These are phyloP conservation scores for Ceratobasidium sp. DNA, from an alignment of 1,284 basidiomycete species.

Conservation along the genomic window DNA sequence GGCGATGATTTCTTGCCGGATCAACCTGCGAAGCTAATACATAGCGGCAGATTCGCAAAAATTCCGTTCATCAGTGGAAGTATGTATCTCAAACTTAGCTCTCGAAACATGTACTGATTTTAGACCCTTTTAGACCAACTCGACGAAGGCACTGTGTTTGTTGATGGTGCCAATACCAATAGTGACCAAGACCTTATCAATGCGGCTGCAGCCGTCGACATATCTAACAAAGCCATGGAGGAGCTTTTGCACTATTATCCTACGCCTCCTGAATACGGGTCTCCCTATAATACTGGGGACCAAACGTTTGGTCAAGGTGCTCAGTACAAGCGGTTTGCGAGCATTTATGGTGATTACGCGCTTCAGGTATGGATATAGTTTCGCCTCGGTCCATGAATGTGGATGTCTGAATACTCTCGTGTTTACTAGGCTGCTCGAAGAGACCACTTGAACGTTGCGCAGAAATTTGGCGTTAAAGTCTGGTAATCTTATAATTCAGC, in stretches of 20 bases:
- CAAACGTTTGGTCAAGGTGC: slow-evolving; percentile 22
- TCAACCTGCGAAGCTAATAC: slow-evolving; percentile 54
- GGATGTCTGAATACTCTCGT: no score
- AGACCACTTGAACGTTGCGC: no score
- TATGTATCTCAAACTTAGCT: no score
- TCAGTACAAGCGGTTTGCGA: slow-evolving; percentile 41
- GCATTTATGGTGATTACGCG: slow-evolving; percentile 22
- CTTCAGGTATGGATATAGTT: no score
- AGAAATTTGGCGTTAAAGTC: no score
- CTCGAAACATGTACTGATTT: no score
- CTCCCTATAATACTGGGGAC: slow-evolving; percentile 32
- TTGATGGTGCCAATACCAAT: neutral
- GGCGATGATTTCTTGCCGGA: slow-evolving; percentile 57
- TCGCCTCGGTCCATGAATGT: no score
- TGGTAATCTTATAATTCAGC: no score
- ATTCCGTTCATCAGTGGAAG: slow-evolving; percentile 58
- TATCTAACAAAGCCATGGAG: neutral
- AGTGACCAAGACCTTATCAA: slow-evolving; percentile 26
- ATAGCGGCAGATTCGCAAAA: slow-evolving; percentile 53
- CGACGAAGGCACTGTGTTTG: slow-evolving; percentile 44
- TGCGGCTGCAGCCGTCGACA: neutral
- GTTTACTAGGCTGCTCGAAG: no score
- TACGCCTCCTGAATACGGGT: slow-evolving; percentile 16
- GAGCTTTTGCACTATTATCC: slow-evolving; percentile 39
- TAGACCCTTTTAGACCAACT: slow-evolving; percentile 19